Base-by-base conservation (phyloP, 352 stramenopile species). In the Globisporangium parvum region DNA sequence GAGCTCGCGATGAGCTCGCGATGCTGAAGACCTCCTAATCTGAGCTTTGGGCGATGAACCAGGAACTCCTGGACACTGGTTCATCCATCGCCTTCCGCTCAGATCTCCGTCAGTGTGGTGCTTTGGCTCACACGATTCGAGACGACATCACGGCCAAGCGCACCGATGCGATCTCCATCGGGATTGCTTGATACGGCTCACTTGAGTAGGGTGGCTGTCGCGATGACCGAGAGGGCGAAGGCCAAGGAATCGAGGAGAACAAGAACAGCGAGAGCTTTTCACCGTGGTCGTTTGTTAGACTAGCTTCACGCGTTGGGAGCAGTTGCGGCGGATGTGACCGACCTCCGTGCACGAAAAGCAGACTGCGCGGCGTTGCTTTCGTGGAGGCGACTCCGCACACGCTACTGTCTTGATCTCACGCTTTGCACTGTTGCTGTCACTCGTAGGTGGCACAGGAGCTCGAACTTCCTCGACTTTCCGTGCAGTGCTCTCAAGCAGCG, bases 261-360 rank as follows among this genome's bases (percentile, higher is more conserved):
- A 37, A 37, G 31, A 37, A 37, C 31, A 37, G 10, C 31, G 31
- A 10, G 31, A 37, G 6, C 6, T 37, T 6, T 21, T 37, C 41
- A n/a, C 26, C 26, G 41, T 21, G 41, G 4, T 47, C 41, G 15
- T 37, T 8, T 37, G 31, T 66, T 56, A 70, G 18, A 51, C 52
- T 17, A 48, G 47, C 37, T 54, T 55, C 49, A 63, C 63, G 37
- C 60, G 64, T 14, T 55, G 44, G 0, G 60, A 59, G 11, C 65
- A 73, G 39, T 69, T 58, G 20, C 59, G 57, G n/a, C 57, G 65
- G 44, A 66, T 63, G 44, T 73, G 68, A 24, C 58, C 62, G 47
- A 58, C 6, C 17, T 52, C 18, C 8, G 51, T 44, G 20, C 50
- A 59, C 17, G 26, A 33, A 39, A 58, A 58, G 37, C 57, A 58